Evolutionary conservation across 2,329 filamentous ascomycete species (phyloP).

Genomic region (Balansia obtecta): DNA sequence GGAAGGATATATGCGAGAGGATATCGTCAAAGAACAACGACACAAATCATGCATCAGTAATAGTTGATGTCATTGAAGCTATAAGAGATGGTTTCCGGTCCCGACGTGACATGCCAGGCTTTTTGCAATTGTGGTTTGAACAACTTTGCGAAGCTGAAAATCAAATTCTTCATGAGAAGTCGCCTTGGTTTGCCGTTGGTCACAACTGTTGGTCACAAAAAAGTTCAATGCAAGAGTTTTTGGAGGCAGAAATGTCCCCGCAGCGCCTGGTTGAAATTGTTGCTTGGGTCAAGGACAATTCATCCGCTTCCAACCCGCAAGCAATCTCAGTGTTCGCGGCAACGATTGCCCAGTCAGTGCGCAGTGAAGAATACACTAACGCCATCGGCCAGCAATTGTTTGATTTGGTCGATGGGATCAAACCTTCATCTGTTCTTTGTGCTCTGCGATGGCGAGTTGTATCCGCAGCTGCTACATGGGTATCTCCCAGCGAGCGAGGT

Average conservation of each 20-base stretch:
- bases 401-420: slow-evolving; percentile 18
- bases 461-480: slow-evolving; percentile 24
- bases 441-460: slow-evolving; percentile 30
- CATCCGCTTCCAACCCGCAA: slow-evolving; percentile 17
- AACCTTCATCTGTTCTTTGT: slow-evolving; percentile 17
- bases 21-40: slow-evolving; percentile 13
- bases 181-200: slow-evolving; percentile 22
- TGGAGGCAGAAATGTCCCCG: slow-evolving; percentile 32
- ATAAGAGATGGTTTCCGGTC: slow-evolving; percentile 32
- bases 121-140: slow-evolving; percentile 34
- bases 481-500: slow-evolving; percentile 15
- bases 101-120: slow-evolving; percentile 30
- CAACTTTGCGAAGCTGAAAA: slow-evolving; percentile 26
- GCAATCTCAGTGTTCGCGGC: slow-evolving; percentile 30
- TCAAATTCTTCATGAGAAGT: slow-evolving; percentile 13
- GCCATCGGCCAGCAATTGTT: slow-evolving; percentile 26
- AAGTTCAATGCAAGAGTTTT: slow-evolving; percentile 11
- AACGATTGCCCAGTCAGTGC: slow-evolving; percentile 29
- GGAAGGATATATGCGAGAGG: slow-evolving; percentile 27
- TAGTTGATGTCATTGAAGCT: slow-evolving; percentile 25
- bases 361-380: slow-evolving; percentile 29
- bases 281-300: slow-evolving; percentile 27
- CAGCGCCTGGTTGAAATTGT: slow-evolving; percentile 32
- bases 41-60: slow-evolving; percentile 11
- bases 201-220: slow-evolving; percentile 8